A percentile compares a stretch with the other conserved stretches of the same genome.
These are phyloP conservation scores for Daldinia concentrica DNA, from an alignment of 495 filamentous ascomycete genomes.

Conservation along the genomic window DNA sequence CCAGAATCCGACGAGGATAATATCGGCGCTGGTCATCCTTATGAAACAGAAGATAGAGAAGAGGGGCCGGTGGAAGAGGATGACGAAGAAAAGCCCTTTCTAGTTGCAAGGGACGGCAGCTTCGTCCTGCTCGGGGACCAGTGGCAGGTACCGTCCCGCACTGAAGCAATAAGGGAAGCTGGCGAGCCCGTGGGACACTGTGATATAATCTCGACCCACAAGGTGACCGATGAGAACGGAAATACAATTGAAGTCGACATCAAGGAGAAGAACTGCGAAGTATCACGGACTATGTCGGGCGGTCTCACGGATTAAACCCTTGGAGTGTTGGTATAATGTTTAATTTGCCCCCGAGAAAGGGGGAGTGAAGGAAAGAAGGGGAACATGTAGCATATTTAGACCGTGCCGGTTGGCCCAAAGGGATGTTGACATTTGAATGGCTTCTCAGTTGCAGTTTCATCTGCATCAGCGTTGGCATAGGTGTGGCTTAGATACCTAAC, in stretches of 20 bases:
- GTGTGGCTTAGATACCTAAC: not conserved
- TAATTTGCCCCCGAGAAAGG: not conserved
- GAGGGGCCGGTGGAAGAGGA: not conserved
- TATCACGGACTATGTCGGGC: conserved; percentile 8
- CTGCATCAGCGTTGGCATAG: not conserved
- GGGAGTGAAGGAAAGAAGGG: not conserved
- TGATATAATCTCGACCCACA: not conserved
- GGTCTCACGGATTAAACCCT: not conserved
- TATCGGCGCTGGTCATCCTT: not conserved
- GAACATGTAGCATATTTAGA: not conserved
- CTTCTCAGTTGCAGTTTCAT: not conserved
- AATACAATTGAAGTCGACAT: not conserved
- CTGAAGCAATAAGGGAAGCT: not conserved
- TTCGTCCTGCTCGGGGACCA: not conserved
- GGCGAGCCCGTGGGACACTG: not conserved
- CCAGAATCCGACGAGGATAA: not conserved
- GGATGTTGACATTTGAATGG: not conserved
- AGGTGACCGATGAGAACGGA: not conserved
- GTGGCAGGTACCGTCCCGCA: conserved; percentile 12
- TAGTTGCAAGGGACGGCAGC: not conserved
- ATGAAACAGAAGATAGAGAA: not conserved
- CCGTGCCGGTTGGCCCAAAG: not conserved
- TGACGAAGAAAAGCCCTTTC: not conserved
- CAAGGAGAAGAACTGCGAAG: not conserved
- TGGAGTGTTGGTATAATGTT: not conserved